phyloP scores from a whole-genome alignment of 176 grass and related monocot genomes.

The Metroxylon sagu region DNA sequence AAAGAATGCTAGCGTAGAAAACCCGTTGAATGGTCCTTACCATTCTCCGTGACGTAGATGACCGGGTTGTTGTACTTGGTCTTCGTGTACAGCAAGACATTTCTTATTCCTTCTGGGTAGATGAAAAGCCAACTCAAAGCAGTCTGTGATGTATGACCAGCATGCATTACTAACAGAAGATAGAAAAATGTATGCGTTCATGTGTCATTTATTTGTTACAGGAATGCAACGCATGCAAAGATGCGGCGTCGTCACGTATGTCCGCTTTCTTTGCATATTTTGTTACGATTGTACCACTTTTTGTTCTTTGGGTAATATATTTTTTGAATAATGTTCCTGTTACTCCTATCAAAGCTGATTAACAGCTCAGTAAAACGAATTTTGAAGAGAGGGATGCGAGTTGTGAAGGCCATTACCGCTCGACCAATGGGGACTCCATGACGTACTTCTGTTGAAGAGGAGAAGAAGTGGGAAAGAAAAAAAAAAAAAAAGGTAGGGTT shows the following conservation, averaged over 20 bases:
- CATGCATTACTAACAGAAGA: not conserved
- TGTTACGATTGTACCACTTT: no score
- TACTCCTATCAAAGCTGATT: no score
- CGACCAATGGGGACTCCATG: constrained; percentile 23
- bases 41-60: constrained; percentile 45
- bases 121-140: constrained; percentile 15
- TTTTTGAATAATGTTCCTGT: no score
- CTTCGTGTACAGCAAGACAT: constrained; percentile 25
- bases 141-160: constrained; percentile 7
- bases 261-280: no score
- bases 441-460: constrained; percentile 1
- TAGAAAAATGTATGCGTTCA: no score
- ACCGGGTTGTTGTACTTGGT: constrained; percentile 24
- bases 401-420: constrained; percentile 1
- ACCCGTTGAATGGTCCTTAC: not conserved
- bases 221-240: no score
- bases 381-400: no score
- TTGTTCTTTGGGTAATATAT: no score
- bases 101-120: constrained; percentile 35
- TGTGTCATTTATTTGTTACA: no score
- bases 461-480: not conserved
- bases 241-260: no score
- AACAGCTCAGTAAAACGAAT: no score
- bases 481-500: not conserved
- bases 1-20: no score